phyloP scores from a whole-genome alignment of 2,329 filamentous ascomycete species.

The Fusarium verticillioides region DNA sequence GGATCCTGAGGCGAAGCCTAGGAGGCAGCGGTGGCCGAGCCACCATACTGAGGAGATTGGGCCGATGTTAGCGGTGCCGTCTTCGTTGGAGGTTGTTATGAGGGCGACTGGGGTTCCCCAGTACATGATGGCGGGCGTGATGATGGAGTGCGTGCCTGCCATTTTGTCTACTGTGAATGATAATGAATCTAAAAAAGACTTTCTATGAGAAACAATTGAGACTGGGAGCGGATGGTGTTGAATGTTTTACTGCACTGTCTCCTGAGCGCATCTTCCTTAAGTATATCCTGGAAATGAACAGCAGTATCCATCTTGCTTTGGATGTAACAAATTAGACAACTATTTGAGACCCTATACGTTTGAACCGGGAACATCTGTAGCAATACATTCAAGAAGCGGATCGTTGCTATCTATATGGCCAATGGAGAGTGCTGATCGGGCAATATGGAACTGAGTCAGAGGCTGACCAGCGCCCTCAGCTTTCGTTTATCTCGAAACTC shows the following conservation, averaged over 20 bases:
- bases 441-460: too few relatives aligned
- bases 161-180: background rate
- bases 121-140: background rate
- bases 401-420: background rate
- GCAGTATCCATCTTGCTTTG: background rate
- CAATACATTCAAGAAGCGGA: background rate
- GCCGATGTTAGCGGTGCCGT: background rate
- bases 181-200: fast-evolving
- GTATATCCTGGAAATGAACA: fast-evolving
- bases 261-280: fast-evolving
- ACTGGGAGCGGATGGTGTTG: fast-evolving
- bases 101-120: background rate
- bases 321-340: fast-evolving
- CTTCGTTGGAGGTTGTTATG: background rate
- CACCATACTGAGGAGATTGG: background rate
- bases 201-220: fast-evolving
- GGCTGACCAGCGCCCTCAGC: too few relatives aligned
- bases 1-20: background rate
- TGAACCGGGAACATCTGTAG: background rate
- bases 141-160: background rate
- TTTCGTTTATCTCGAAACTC: too few relatives aligned
- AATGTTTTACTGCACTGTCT: fast-evolving
- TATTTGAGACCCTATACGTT: fast-evolving
- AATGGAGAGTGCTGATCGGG: background rate
- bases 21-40: background rate